phyloP scores from a whole-genome alignment of 2,329 filamentous ascomycete species.

The Arthrobotrys musiformis region DNA sequence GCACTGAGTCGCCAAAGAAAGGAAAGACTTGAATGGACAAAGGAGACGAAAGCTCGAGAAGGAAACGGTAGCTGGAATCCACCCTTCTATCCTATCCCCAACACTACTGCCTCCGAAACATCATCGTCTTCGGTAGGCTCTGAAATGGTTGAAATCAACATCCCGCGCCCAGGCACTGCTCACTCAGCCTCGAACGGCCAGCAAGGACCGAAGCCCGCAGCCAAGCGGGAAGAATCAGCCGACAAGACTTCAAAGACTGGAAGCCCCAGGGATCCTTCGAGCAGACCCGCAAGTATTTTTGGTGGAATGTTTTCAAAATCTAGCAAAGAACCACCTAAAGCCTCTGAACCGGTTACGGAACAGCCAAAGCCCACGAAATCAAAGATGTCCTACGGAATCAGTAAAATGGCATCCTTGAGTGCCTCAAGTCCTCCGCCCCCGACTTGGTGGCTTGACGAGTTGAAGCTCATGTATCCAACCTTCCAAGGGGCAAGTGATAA shows the following conservation, averaged over 20 bases:
- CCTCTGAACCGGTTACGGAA: constrained; percentile 37
- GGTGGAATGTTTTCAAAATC: constrained; percentile 53
- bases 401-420: constrained; percentile 31
- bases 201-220: neutral
- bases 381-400: constrained; percentile 47
- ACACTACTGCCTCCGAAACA: constrained; percentile 37
- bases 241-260: constrained; percentile 27
- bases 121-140: constrained; percentile 38
- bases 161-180: constrained; percentile 33
- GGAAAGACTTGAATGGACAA: constrained; percentile 47
- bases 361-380: constrained; percentile 39
- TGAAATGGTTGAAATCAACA: constrained; percentile 51
- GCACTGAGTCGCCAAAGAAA: constrained; percentile 42
- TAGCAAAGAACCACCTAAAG: constrained; percentile 26
- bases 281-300: constrained; percentile 37
- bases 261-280: constrained; percentile 15
- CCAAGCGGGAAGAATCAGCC: constrained; percentile 6
- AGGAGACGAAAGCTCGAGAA: constrained; percentile 47
- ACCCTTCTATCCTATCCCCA: constrained; percentile 35
- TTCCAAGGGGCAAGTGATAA: constrained; percentile 39
- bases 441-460: constrained; percentile 51
- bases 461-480: constrained; percentile 52
- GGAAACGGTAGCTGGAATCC: constrained; percentile 50
- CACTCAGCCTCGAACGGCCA: constrained; percentile 42
- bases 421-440: constrained; percentile 18